phyloP scores from a whole-genome alignment of 2,329 filamentous ascomycete species.

The Epichloe bromicola region DNA sequence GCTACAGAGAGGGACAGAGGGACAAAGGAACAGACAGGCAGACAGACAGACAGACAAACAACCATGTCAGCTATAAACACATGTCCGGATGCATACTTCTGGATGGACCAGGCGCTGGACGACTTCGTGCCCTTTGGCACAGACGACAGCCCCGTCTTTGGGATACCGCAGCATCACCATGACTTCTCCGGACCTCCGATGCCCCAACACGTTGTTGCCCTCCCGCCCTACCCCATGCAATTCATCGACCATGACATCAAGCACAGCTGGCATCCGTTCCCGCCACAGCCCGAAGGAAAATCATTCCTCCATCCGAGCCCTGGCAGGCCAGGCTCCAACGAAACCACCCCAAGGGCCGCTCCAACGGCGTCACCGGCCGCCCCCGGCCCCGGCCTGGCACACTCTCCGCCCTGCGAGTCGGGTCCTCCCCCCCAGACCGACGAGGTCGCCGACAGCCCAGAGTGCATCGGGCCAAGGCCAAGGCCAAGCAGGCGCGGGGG shows the following conservation, averaged over 20 bases:
- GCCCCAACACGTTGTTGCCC: neutral
- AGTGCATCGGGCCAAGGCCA: neutral
- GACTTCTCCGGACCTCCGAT: neutral
- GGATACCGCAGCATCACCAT: neutral
- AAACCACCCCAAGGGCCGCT: neutral
- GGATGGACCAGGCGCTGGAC: neutral
- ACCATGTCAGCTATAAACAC: conserved; percentile 1
- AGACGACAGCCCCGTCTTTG: neutral
- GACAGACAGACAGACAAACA: neutral
- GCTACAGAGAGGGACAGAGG: neutral
- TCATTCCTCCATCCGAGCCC: neutral
- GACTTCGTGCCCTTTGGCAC: neutral
- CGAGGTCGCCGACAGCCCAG: neutral
- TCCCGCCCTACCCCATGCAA: neutral
- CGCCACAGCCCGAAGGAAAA: neutral
- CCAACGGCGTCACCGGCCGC: neutral
- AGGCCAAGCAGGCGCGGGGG: neutral
- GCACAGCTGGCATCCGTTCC: neutral
- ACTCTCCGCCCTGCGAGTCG: neutral
- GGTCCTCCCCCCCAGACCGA: neutral
- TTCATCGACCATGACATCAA: neutral
- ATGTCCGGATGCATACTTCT: neutral
- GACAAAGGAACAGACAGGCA: neutral
- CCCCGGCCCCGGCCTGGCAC: neutral
- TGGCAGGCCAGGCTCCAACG: neutral